Conservation (phyloP, 2,329 filamentous ascomycete species). For the Orbilia javanica region DNA sequence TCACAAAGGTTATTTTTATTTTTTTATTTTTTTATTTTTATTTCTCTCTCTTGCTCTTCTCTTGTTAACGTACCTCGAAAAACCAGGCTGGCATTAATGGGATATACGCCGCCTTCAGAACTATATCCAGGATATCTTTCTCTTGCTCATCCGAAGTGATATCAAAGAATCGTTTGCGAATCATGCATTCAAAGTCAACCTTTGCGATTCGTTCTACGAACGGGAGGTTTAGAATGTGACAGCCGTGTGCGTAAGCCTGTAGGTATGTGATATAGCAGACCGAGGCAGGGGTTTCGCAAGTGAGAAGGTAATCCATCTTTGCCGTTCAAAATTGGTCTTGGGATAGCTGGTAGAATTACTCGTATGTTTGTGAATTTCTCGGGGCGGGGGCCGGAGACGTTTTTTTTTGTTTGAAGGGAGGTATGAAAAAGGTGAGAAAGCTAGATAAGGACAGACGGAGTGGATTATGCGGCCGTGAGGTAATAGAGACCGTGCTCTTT, state of each 20-base stretch:
- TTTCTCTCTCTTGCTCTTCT: too few relatives aligned
- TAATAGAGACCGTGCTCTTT: constrained; percentile 13
- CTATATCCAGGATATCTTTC: constrained; percentile 24
- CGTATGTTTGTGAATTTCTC: too few relatives aligned
- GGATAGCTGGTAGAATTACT: too few relatives aligned
- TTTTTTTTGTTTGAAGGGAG: not conserved
- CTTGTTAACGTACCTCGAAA: constrained; percentile 48
- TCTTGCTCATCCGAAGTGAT: constrained; percentile 31
- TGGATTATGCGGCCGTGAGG: not conserved
- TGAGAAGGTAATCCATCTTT: constrained; percentile 48
- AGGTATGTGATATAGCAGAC: constrained; percentile 55
- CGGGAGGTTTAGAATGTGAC: constrained; percentile 56
- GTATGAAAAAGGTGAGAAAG: not conserved
- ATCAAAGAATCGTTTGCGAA: constrained; percentile 53
- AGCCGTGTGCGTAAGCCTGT: constrained; percentile 52
- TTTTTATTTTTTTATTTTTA: too few relatives aligned
- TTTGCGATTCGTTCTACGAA: constrained; percentile 56
- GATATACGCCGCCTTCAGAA: constrained; percentile 50
- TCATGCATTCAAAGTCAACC: constrained; percentile 56
- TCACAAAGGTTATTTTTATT: too few relatives aligned
- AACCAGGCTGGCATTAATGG: constrained; percentile 57
- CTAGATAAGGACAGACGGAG: constrained; percentile 1
- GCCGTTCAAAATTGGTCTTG: not conserved
- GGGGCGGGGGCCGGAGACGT: not conserved
- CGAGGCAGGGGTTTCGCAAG: constrained; percentile 43